A percentile compares a stretch with the other conserved stretches of the same genome.
These are phyloP conservation scores for Globisporangium cederbergense DNA, from an alignment of 352 stramenopile genomes.

Conservation along the genomic window DNA sequence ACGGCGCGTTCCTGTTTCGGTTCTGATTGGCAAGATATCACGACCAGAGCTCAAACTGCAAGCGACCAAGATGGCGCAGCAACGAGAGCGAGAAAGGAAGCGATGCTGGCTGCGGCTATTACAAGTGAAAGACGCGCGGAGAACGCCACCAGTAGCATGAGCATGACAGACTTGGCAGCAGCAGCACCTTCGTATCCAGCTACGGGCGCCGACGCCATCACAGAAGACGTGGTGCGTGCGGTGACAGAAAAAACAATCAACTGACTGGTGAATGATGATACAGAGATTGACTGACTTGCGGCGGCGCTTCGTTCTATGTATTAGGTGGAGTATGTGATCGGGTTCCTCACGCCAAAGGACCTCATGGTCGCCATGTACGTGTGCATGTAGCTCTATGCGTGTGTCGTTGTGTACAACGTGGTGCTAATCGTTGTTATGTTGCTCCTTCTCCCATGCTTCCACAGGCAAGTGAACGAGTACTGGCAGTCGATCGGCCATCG, in stretches of 20 bases:
- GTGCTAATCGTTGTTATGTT: not conserved
- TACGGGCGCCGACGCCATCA: constrained; percentile 13
- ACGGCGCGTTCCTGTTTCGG: not conserved
- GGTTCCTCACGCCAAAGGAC: constrained; percentile 51
- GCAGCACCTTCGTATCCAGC: not conserved
- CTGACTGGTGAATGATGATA: not conserved
- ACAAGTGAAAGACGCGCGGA: constrained; percentile 5
- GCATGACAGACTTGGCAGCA: not conserved
- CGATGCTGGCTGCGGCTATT: constrained; percentile 1
- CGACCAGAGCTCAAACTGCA: constrained; percentile 6
- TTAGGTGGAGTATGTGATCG: constrained; percentile 47
- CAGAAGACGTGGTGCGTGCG: constrained; percentile 41
- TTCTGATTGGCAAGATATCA: not conserved
- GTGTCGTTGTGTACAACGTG: not conserved
- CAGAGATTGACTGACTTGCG: not conserved
- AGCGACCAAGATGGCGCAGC: not conserved
- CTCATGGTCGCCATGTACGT: constrained; percentile 42
- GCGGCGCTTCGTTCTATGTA: not conserved
- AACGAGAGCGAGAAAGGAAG: not conserved
- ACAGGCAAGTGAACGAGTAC: constrained; percentile 56
- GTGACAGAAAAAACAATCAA: not conserved
- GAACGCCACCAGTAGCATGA: not conserved
- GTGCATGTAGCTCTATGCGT: not conserved
- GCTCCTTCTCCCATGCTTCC: not conserved
- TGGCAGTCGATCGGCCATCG: constrained; percentile 43